These are phyloP conservation scores for Annona cherimola DNA, from an alignment of 164 flowering plant species.

Conservation along the genomic window DNA sequence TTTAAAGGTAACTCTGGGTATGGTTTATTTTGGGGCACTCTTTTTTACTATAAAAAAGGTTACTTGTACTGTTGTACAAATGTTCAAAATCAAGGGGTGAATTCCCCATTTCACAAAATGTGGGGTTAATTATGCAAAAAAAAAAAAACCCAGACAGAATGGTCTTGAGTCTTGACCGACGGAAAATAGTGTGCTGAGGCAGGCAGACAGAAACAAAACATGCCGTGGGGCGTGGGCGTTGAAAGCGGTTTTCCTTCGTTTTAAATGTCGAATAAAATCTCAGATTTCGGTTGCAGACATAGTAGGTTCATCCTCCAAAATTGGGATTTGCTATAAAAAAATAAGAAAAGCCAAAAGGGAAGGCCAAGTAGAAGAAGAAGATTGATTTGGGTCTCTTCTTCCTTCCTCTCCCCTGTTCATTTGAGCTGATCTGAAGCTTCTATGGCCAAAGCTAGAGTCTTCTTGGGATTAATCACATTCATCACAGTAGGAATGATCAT, in stretches of 20 bases:
- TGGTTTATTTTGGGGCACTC: too few species aligned
- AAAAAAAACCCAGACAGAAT: too few species aligned
- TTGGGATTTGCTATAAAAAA: neutral
- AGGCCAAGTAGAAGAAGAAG: neutral
- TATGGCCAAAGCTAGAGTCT: conserved; percentile 56
- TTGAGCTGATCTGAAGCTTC: neutral
- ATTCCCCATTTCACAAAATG: too few species aligned
- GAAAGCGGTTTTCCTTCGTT: neutral
- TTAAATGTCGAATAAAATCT: neutral
- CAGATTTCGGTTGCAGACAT: neutral
- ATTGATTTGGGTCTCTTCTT: neutral
- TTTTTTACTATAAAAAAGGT: too few species aligned
- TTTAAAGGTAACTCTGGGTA: too few species aligned
- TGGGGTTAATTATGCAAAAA: too few species aligned
- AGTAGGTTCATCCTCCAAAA: neutral
- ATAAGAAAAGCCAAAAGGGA: neutral
- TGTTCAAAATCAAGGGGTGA: too few species aligned
- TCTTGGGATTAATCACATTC: conserved; percentile 64
- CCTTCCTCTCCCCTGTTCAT: neutral
- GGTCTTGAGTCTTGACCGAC: too few species aligned
- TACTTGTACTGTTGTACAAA: too few species aligned
- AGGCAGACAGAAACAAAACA: too few species aligned
- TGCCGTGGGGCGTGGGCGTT: conserved; percentile 6
- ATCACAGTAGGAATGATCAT: conserved; percentile 80
- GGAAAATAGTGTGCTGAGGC: neutral